These are phyloP conservation scores for Lotmaria passim DNA, from an alignment of 208 protist species.

Conservation along the genomic window DNA sequence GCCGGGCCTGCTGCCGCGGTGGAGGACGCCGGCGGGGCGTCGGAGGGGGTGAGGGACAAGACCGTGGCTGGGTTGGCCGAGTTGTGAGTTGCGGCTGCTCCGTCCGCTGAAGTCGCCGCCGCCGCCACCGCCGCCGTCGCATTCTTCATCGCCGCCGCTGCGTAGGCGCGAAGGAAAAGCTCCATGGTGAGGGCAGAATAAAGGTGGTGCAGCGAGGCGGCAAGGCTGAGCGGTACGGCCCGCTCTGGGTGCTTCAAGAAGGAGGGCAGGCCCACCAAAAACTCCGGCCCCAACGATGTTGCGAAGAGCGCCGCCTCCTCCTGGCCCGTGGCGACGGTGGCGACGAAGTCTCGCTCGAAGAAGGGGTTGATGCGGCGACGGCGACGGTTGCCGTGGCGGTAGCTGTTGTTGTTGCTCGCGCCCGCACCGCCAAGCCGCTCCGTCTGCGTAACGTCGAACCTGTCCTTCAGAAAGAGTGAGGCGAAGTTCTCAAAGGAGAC, in stretches of 20 bases:
- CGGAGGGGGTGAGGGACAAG: neutral
- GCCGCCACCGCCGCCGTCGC: neutral
- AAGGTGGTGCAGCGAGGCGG: constrained; percentile 63
- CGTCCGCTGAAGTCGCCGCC: no score
- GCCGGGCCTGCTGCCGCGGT: neutral
- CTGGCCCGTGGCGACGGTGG: constrained; percentile 43
- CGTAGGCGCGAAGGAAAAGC: constrained; percentile 29
- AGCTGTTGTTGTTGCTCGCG: constrained; percentile 13
- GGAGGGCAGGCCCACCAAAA: constrained; percentile 56
- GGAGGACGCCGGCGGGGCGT: neutral
- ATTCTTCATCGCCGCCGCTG: neutral
- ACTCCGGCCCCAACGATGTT: constrained; percentile 53
- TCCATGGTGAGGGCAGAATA: constrained; percentile 51
- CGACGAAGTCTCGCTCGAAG: constrained; percentile 67
- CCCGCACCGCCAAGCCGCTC: constrained; percentile 16
- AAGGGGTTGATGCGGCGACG: constrained; percentile 45
- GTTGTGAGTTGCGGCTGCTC: constrained; percentile 11
- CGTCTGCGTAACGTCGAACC: constrained; percentile 39
- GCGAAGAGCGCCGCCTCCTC: constrained; percentile 46
- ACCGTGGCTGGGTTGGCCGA: neutral
- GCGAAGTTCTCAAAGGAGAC: constrained; percentile 61
- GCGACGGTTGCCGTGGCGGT: constrained; percentile 27
- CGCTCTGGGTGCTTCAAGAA: constrained; percentile 57
- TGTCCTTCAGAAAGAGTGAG: constrained; percentile 70
- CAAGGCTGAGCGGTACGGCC: constrained; percentile 47